Evolutionary conservation across 345 rosid species (phyloP), one percentile per base, ranked within the genome.

Genomic region (Iberis pinnata): DNA sequence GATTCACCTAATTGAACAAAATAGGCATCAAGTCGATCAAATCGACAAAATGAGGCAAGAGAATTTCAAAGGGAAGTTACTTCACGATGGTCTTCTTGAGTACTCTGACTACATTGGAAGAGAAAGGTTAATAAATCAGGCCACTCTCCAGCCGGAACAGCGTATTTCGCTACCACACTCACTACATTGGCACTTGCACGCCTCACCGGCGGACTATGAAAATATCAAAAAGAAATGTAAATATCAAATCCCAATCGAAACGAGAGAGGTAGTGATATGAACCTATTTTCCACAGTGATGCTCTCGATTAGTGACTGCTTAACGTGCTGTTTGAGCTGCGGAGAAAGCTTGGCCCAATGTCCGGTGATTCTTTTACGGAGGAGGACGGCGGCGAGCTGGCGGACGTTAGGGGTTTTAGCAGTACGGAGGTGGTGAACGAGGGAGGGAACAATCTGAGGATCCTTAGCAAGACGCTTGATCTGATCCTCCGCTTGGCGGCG

Each of bases 171-270:
- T 9, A 88, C 68, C 2, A 92, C 80, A 58, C 97, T 88, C 57
- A 92, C 99, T 43, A 88, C 99, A 70, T 92, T 88, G 9, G 99
- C 99, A 63, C 99, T 93, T 14, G 99, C 99, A 65, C 90, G 83
- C 62, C 99, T 74, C 64, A 93, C 99, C 0, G 88, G 95, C 2
- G 90, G 75, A 64, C 99, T 93, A 67, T 53, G n/a, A n/a, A n/a
- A n/a, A n/a, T n/a, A n/a, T n/a, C n/a, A n/a, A n/a, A n/a, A n/a
- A n/a, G n/a, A n/a, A n/a, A n/a, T n/a, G n/a, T n/a, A 46, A 31
- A 12, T 1, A 18, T 1, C 35, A 33, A 18, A 19, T 40, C 29
- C n/a, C n/a, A n/a, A n/a, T n/a, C n/a, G n/a, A n/a, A n/a, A n/a
- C n/a, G 43, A 25, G 32, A 15, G 11, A 10, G 38, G 5, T 17